These are phyloP conservation scores for Tylopilus sp. DNA, from an alignment of 768 basidiomycete genomes.

Conservation along the genomic window DNA sequence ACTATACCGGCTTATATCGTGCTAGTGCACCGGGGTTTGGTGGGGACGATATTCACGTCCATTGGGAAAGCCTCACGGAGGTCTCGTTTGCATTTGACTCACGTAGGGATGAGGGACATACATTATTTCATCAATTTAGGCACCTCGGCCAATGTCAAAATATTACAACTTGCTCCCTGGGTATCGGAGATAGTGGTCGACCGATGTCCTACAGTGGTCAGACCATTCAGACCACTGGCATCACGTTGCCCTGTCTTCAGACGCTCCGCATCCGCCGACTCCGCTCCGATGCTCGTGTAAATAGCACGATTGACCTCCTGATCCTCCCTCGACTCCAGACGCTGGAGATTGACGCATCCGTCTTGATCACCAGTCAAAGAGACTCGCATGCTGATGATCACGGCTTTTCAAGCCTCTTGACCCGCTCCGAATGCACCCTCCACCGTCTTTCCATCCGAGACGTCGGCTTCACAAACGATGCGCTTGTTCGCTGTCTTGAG, in stretches of 20 bases:
- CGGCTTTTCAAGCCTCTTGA: conserved; percentile 15
- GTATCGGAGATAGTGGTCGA: conserved; percentile 4
- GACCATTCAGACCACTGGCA: background rate
- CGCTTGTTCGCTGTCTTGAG: conserved; percentile 19
- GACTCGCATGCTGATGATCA: conserved; percentile 8
- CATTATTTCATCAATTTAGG: conserved; percentile 1
- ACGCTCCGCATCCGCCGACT: conserved; percentile 19
- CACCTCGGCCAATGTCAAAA: conserved; percentile 14
- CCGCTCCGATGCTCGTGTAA: background rate
- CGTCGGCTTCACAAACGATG: conserved; percentile 18
- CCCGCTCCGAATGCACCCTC: conserved; percentile 15
- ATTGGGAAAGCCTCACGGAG: conserved; percentile 13
- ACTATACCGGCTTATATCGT: conserved; percentile 15
- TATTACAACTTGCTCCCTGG: conserved; percentile 18
- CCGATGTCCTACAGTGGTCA: background rate
- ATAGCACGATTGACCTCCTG: conserved; percentile 5
- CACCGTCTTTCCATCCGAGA: conserved; percentile 12
- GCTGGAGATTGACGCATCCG: conserved; percentile 14
- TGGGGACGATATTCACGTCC: conserved; percentile 1
- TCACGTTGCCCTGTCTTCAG: conserved; percentile 8
- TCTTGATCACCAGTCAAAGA: background rate
- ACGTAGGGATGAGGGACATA: background rate
- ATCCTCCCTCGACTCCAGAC: conserved; percentile 17
- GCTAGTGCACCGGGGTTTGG: background rate
- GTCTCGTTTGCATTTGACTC: conserved; percentile 11